Evolutionary conservation across 2,329 filamentous ascomycete genomes (phyloP).

Genomic region (Neurospora sp.): DNA sequence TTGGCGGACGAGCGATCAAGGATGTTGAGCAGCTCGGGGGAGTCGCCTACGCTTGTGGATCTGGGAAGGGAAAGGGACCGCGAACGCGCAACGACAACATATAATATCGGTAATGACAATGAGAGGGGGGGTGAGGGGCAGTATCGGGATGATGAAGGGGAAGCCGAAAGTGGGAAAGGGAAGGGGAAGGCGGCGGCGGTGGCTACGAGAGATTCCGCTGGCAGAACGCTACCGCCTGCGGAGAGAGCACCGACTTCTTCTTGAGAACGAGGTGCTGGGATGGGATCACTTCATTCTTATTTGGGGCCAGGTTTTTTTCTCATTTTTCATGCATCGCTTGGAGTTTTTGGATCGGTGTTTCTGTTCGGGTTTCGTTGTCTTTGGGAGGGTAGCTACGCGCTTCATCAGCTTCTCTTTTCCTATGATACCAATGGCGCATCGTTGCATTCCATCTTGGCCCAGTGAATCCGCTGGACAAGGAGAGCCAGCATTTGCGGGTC

Average conservation of each 20-base stretch:
- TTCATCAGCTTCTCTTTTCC: not conserved
- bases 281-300: not conserved
- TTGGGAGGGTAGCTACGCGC: not conserved
- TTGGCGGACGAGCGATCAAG: constrained; percentile 16
- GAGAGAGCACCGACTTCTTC: constrained; percentile 36
- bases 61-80: not conserved
- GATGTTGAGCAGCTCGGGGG: constrained; percentile 18
- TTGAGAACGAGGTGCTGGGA: not conserved
- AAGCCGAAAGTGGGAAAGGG: constrained; percentile 31
- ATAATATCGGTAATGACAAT: not conserved
- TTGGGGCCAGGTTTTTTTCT: not conserved
- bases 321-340: constrained; percentile 11
- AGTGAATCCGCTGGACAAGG: not conserved
- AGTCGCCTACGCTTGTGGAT: constrained; percentile 15
- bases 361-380: not conserved
- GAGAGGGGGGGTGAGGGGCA: constrained; percentile 16
- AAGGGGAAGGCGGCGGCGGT: constrained; percentile 30
- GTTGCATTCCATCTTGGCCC: not conserved
- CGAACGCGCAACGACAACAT: not conserved
- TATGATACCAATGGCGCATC: not conserved
- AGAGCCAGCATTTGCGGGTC: not conserved
- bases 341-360: constrained; percentile 9
- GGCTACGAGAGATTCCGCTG: constrained; percentile 36
- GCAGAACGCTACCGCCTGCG: constrained; percentile 39
- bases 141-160: constrained; percentile 37